Conservation (phyloP, 306 rosid species). For the Inga laurina region DNA sequence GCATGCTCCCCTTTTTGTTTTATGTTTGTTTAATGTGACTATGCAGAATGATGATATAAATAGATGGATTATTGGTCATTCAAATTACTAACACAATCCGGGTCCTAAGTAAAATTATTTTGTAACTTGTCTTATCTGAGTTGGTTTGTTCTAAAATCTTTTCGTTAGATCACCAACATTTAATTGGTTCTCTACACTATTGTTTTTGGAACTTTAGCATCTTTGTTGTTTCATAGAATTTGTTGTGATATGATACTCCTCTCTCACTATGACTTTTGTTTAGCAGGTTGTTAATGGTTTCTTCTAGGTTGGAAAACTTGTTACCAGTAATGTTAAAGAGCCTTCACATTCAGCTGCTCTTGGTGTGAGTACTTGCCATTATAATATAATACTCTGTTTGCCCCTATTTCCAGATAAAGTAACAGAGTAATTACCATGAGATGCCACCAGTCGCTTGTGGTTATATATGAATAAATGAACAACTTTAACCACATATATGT, state of each 20-base stretch:
- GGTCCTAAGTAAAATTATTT: conserved; percentile 2
- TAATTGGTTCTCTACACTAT: neutral
- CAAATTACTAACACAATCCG: neutral
- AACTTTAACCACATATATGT: too few species aligned
- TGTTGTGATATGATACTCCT: neutral
- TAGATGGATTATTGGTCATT: conserved; percentile 5
- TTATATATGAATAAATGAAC: too few species aligned
- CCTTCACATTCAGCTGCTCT: conserved; percentile 77
- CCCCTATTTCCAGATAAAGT: too few species aligned
- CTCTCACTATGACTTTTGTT: conserved; percentile 26
- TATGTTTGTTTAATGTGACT: neutral
- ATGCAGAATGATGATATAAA: neutral
- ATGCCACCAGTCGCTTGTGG: too few species aligned
- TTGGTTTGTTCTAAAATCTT: neutral
- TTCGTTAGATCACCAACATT: neutral
- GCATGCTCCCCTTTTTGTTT: neutral
- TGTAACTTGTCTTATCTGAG: conserved; percentile 11
- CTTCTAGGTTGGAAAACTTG: conserved; percentile 92
- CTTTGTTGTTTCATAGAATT: neutral
- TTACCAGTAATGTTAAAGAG: conserved; percentile 59
- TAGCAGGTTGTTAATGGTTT: conserved; percentile 95
- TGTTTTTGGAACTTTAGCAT: conserved; percentile 16
- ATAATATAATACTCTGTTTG: conserved; percentile 4
- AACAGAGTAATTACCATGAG: too few species aligned
- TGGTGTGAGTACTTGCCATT: conserved; percentile 70